Base-by-base conservation (phyloP, 2,329 filamentous ascomycete species). In the Emergomyces orientalis region DNA sequence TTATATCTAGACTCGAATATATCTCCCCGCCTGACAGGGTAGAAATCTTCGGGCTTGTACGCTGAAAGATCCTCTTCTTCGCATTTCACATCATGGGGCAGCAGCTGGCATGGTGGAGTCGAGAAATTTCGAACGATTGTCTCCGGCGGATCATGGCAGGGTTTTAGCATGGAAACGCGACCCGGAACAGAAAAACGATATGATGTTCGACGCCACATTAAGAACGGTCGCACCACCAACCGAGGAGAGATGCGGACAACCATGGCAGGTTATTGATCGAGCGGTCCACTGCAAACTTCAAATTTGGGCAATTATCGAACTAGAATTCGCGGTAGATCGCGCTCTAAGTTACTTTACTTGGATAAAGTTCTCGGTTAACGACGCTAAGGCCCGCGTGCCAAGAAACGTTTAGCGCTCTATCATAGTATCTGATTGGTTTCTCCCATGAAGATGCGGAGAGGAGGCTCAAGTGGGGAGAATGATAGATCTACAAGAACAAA, bases 1-100 rank as follows among this genome's bases (percentile, higher is more conserved):
- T 59, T n/a, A 58, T 67, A 67, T 60, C 56, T 25, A 7, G 54
- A 30, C 13, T 54, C 25, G 11, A 63, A 34, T 8, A 63, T 34
- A 27, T 63, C 14, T 13, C 57, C 56, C 14, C n/a, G 62, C 17
- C n/a, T 41, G 17, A 55, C 62, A 19, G 57, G 62, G 22, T 52
- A 63, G 45, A 43, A 60, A 32, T 60, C 45, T 34, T 30, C 25
- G 8, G 62, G n/a, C 3, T 60, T 4, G n/a, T 63, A 63, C 3
- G 1, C 25, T 19, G 62, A 58, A 8, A 51, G 19, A 14, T 32
- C 34, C 27, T 63, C 62, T 22, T 63, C 62, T 25, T 63, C 58
- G 19, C 49, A 27, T 34, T 55, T 37, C 13, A 27, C 22, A 17
- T 27, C 47, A 4, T 49, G 47, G 22, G 9, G 47, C n/a, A 25